A percentile compares a stretch with the other conserved stretches of the same genome.
These are phyloP conservation scores for Neonectria magnoliae DNA, from an alignment of 2,329 filamentous ascomycete species.

Conservation along the genomic window DNA sequence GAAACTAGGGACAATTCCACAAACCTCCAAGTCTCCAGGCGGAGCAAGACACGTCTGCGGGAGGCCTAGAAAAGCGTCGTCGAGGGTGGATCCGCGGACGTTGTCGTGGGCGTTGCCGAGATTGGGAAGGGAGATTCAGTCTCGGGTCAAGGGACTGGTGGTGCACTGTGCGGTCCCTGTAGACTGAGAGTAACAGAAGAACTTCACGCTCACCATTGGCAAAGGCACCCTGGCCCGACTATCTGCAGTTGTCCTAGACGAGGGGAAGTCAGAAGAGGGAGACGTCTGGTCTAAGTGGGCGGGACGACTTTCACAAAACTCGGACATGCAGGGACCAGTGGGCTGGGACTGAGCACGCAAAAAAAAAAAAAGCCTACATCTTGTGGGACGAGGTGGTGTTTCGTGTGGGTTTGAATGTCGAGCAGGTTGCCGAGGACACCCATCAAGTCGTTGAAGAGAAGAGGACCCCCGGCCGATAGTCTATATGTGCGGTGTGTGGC, in stretches of 20 bases:
- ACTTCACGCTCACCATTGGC: not conserved
- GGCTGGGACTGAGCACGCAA: not conserved
- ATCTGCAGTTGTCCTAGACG: not conserved
- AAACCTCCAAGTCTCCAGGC: slow-evolving; percentile 7
- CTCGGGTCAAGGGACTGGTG: not conserved
- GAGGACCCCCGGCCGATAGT: not conserved
- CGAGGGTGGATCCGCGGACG: not conserved
- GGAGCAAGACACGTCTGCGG: not conserved
- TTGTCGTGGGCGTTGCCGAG: slow-evolving; percentile 15
- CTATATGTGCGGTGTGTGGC: slow-evolving; percentile 11
- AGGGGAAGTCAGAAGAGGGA: not conserved
- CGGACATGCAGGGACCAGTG: slow-evolving; percentile 24
- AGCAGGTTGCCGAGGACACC: not conserved
- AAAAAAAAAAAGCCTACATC: not conserved
- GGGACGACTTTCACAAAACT: not conserved
- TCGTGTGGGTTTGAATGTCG: slow-evolving; percentile 11
- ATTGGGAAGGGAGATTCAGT: slow-evolving; percentile 10
- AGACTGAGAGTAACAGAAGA: not conserved
- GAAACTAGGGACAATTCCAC: not conserved
- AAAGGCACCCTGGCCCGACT: not conserved
- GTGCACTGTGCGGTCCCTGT: not conserved
- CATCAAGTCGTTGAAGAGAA: not conserved
- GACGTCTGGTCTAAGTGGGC: not conserved
- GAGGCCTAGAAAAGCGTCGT: not conserved
- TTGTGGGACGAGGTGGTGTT: slow-evolving; percentile 12